Base-by-base conservation (phyloP, 148 eudicot species). In the Linanthus parryae region DNA sequence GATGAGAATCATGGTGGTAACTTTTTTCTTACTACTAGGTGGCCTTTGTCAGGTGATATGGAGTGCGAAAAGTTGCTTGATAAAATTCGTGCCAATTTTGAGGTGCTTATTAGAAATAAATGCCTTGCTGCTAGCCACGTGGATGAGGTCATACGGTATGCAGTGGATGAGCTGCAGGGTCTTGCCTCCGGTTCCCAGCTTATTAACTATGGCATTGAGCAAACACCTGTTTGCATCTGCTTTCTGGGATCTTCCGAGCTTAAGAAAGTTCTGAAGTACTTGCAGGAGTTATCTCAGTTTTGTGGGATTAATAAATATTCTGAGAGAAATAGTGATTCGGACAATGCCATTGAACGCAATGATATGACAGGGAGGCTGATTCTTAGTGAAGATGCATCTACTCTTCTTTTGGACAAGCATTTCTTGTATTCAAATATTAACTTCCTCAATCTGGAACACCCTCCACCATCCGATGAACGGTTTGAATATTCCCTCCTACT, bases 181-280 rank as follows among this genome's bases (percentile, higher is more conserved):
- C 70, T 83, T 58, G 81, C 72, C 57, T 78, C 69, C 70, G 81
- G 84, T 73, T 78, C 91, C 28, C 80, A 68, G 68, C 83, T 85
- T 69, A 74, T 88, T 15, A 72, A 64, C 54, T 79, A 59, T 24
- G 81, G 81, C 23, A 41, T 84, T 53, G 95, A 82, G 51, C 81
- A 84, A 65, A 62, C 88, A 31, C 99, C 96, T 19, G 2, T 68
- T 26, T 88, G 96, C 62, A 94, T 94, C 43, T 94, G 99, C 75
- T 88, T 88, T 75, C 48, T 94, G 74, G 84, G 80, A 51, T 79
- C 77, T 57, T 17, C 55, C 8, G 78, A 78, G 73, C 91, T 94
- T 51, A 76, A 58, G 68, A 94, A 80, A 68, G 71, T 94, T 16
- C 48, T 65, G 4, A 79, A 80, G 36, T 88, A 64, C 61, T 66